Conservation (phyloP, 257 asterid species). For the Sherardia arvensis region DNA sequence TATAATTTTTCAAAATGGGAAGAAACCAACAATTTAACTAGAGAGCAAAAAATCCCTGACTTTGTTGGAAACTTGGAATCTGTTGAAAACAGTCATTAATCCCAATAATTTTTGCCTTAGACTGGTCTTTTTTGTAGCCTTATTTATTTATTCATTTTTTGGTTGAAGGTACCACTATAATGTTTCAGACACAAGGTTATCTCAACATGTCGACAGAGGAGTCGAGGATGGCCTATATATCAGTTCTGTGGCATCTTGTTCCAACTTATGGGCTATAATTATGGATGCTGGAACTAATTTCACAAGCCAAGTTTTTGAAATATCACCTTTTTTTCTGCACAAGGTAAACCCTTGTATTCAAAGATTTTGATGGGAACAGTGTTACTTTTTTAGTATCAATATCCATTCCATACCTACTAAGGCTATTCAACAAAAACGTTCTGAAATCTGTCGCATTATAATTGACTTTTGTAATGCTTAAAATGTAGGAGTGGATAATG, state of each 20-base stretch:
- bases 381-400: not conserved
- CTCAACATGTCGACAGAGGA: slow-evolving; percentile 40
- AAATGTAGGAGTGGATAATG: slow-evolving; percentile 39
- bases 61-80: not conserved
- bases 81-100: not conserved
- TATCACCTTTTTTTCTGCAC: slow-evolving; percentile 31
- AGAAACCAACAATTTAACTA: not conserved
- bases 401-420: not conserved
- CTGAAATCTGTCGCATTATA: not conserved
- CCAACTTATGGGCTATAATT: slow-evolving; percentile 40
- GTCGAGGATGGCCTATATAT: slow-evolving; percentile 31
- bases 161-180: slow-evolving; percentile 35
- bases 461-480: slow-evolving; percentile 2
- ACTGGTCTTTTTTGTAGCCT: not conserved
- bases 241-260: slow-evolving; percentile 41
- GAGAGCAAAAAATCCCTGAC: not conserved
- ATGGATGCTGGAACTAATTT: slow-evolving; percentile 46
- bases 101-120: not conserved
- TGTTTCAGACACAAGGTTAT: slow-evolving; percentile 31
- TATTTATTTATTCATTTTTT: not conserved
- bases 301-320: slow-evolving; percentile 32
- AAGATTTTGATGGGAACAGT: not conserved
- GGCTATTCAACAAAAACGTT: not conserved
- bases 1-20: not conserved
- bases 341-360: slow-evolving; percentile 21